Conservation (phyloP, 1,284 basidiomycete species). For the Tilletia setariae region DNA sequence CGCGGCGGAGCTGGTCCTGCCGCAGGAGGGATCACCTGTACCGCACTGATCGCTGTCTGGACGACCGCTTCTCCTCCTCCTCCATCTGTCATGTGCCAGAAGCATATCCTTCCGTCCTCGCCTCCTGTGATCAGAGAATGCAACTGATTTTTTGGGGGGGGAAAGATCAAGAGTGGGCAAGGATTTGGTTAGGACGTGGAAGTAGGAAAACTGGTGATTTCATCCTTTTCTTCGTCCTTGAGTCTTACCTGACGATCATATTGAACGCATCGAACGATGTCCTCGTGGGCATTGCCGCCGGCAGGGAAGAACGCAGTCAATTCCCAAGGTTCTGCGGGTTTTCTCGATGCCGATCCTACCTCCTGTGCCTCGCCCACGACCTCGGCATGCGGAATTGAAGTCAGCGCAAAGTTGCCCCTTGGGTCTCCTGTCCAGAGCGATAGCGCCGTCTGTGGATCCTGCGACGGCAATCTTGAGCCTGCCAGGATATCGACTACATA, state of each 20-base stretch:
- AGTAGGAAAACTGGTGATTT: not conserved
- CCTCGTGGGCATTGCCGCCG: constrained; percentile 31
- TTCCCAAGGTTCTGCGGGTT: constrained; percentile 29
- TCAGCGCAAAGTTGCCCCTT: constrained; percentile 18
- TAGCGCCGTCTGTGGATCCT: not conserved
- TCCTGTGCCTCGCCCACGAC: not conserved
- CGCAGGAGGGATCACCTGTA: not conserved
- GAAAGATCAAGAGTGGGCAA: not conserved
- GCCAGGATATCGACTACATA: constrained; percentile 45
- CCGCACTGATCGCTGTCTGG: not conserved
- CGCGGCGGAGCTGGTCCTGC: not conserved
- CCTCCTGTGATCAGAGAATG: constrained; percentile 39
- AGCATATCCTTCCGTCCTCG: constrained; percentile 41
- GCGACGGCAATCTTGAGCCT: constrained; percentile 5
- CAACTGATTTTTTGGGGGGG: not conserved
- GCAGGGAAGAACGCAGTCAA: constrained; percentile 11
- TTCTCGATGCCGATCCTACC: constrained; percentile 25
- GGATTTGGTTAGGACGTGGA: not conserved
- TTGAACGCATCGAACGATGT: constrained; percentile 39
- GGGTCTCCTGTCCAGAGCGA: constrained; percentile 6
- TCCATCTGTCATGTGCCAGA: constrained; percentile 29
- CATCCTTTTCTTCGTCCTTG: no score
- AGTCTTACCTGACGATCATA: constrained; percentile 24
- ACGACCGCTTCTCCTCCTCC: no score
- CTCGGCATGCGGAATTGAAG: constrained; percentile 17